These are phyloP conservation scores for Xylariaceae sp. DNA, from an alignment of 2,329 filamentous ascomycete genomes.

Conservation along the genomic window DNA sequence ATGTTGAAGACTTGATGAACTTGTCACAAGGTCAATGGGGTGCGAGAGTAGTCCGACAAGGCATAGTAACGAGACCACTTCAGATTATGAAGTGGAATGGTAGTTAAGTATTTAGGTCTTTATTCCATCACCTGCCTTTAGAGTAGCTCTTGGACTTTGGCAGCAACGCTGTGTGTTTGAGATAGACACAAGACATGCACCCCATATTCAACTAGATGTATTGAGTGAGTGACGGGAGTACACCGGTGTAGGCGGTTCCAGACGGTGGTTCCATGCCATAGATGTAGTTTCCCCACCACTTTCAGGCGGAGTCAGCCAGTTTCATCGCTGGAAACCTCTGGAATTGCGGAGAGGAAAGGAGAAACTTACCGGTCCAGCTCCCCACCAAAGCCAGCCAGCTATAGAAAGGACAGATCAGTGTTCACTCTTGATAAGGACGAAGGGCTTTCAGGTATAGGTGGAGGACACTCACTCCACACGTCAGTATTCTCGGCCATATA, in stretches of 20 bases:
- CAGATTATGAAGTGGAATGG: too few species aligned
- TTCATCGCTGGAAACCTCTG: not conserved
- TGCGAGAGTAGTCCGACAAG: too few species aligned
- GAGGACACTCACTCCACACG: conserved; percentile 43
- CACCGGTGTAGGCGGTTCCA: conserved; percentile 25
- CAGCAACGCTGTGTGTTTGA: too few species aligned
- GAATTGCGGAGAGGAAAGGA: not conserved
- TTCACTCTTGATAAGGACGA: too few species aligned
- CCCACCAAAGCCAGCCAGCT: conserved; percentile 55
- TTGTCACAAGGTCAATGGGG: too few species aligned
- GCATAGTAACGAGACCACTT: too few species aligned
- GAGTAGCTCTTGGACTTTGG: not conserved
- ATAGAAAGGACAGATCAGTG: too few species aligned
- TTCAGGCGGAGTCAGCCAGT: not conserved
- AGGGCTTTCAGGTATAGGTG: too few species aligned
- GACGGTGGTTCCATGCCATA: conserved; percentile 31
- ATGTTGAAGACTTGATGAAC: too few species aligned
- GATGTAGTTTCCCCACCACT: conserved; percentile 50
- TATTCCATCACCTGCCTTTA: too few species aligned
- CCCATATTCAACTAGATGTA: conserved; percentile 21
- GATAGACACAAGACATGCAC: too few species aligned
- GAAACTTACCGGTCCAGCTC: conserved; percentile 44
- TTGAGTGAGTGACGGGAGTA: conserved; percentile 27
- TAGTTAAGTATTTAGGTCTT: too few species aligned
- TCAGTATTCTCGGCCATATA: conserved; percentile 54